Base-by-base conservation (phyloP, 768 basidiomycete species). In the Suillus tomentosus region DNA sequence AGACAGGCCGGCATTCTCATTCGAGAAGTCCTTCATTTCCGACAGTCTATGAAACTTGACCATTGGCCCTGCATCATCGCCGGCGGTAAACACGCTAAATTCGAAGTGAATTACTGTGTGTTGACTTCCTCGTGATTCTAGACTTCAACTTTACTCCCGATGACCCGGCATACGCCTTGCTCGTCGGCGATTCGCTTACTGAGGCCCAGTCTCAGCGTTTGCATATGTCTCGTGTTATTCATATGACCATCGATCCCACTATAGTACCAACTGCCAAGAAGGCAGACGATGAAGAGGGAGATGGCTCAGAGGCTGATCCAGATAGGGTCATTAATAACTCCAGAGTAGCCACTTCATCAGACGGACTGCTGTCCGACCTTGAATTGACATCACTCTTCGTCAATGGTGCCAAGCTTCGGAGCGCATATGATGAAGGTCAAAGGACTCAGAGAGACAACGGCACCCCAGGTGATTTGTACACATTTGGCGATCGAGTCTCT, bases 121-220 rank as follows among this genome's bases (percentile, higher is more conserved):
- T 64, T 56, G 53, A 64, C 31, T 27, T 42, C 47, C 7, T 66
- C 19, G 17, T 43, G 43, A 10, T 50, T 42, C 8, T 61, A 96
- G 96, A 99, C 75, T 95, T 97, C 78, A 99, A 98, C 74, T 92
- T 93, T 61, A 76, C 86, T 15, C 96, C 96, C 0, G 82, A 82
- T 66, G 95, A 96, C 71, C 81, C 92, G 5, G 86, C 87, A 0
- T 98, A 99, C 74, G 85, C 92, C 15, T 83, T 98, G 37, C 73
- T 95, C 17, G 82, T 87, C 6, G 85, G 87, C 17, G 81, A 87
- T 60, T 72, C 80, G 5, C 74, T 96, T n/a, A 78, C 84, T 1
- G 66, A 78, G 0, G 77, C 75, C 17, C 91, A 95, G 64, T 74
- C 80, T 69, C 77, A 82, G 43, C 71, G 72, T 22, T 79, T 96